Conservation (phyloP, 2,329 filamentous ascomycete species). For the Aspergillus awamori region DNA sequence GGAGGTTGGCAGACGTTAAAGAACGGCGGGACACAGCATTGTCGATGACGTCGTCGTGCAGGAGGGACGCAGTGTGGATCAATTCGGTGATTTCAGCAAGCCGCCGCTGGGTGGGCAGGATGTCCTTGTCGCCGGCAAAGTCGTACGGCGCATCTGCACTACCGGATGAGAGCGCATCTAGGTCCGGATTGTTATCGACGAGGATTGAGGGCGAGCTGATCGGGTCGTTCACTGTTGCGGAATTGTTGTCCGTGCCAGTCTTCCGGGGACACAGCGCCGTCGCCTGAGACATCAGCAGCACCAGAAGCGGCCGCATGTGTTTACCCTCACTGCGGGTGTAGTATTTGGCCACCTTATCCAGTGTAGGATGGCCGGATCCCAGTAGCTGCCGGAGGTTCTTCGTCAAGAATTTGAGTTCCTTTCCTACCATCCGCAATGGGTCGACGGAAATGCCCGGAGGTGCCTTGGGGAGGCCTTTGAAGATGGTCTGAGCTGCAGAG, state of each 20-base stretch:
- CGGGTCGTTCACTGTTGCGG: slow-evolving; percentile 57
- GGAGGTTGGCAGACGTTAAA: slow-evolving; percentile 84
- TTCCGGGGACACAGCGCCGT: slow-evolving; percentile 75
- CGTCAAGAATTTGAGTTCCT: slow-evolving; percentile 94
- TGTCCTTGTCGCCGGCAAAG: slow-evolving; percentile 56
- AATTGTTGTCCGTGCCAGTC: slow-evolving; percentile 46
- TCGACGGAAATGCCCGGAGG: slow-evolving; percentile 71
- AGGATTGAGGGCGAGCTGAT: slow-evolving; percentile 67
- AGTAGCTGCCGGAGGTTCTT: slow-evolving; percentile 92
- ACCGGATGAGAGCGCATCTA: slow-evolving; percentile 56
- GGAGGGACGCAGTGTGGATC: slow-evolving; percentile 92
- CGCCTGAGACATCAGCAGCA: slow-evolving; percentile 93
- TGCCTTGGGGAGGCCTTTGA: slow-evolving; percentile 47
- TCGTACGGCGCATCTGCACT: slow-evolving; percentile 40
- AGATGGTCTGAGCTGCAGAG: slow-evolving; percentile 56
- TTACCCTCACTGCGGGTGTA: slow-evolving; percentile 97
- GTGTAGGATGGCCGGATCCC: slow-evolving; percentile 88
- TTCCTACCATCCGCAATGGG: slow-evolving; percentile 84
- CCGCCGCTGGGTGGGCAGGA: slow-evolving; percentile 89
- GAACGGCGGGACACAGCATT: slow-evolving; percentile 83
- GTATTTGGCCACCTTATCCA: slow-evolving; percentile 96
- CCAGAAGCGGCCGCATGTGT: slow-evolving; percentile 90
- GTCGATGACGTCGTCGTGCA: slow-evolving; percentile 98
- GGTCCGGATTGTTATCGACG: slow-evolving; percentile 77
- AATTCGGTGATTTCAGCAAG: slow-evolving; percentile 96